Evolutionary conservation across 2,329 filamentous ascomycete genomes (phyloP).

Genomic region (Herpotrichia juniperi): DNA sequence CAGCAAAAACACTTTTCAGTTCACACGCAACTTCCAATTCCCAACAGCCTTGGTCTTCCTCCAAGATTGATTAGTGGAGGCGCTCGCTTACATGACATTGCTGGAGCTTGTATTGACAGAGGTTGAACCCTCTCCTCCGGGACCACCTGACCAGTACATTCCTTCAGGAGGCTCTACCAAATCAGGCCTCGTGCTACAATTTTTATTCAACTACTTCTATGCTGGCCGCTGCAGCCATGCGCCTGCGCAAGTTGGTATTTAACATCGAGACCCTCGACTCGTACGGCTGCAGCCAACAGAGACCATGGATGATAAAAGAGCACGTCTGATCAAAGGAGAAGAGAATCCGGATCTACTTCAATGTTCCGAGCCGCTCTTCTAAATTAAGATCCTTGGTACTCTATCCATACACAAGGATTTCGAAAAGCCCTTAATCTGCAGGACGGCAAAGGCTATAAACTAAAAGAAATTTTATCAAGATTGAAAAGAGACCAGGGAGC

Average conservation of each 20-base stretch:
- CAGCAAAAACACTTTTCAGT: slow-evolving; percentile 28
- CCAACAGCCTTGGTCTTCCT: slow-evolving; percentile 31
- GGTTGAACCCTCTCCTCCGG: slow-evolving; percentile 17
- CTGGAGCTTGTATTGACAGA: slow-evolving; percentile 25
- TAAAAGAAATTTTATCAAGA: background rate
- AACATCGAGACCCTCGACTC: slow-evolving; percentile 18
- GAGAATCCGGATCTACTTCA: background rate
- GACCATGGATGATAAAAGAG: background rate
- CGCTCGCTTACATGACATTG: slow-evolving; percentile 18
- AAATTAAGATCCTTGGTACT: background rate
- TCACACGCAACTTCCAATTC: slow-evolving; percentile 23
- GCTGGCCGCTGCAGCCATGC: slow-evolving; percentile 22
- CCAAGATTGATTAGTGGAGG: slow-evolving; percentile 22
- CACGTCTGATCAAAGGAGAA: slow-evolving; percentile 16
- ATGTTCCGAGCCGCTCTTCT: background rate
- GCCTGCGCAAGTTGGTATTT: slow-evolving; percentile 21
- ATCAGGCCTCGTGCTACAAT: slow-evolving; percentile 13
- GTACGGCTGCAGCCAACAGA: background rate
- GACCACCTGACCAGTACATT: slow-evolving; percentile 22
- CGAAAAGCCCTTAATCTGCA: background rate
- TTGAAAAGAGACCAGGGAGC: background rate
- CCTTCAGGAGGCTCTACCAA: slow-evolving; percentile 9
- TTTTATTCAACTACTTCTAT: slow-evolving; percentile 26
- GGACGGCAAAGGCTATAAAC: background rate
- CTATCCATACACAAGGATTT: background rate